Evolutionary conservation across 2,329 filamentous ascomycete species (phyloP).

Genomic region (Verticillium klebahnii): DNA sequence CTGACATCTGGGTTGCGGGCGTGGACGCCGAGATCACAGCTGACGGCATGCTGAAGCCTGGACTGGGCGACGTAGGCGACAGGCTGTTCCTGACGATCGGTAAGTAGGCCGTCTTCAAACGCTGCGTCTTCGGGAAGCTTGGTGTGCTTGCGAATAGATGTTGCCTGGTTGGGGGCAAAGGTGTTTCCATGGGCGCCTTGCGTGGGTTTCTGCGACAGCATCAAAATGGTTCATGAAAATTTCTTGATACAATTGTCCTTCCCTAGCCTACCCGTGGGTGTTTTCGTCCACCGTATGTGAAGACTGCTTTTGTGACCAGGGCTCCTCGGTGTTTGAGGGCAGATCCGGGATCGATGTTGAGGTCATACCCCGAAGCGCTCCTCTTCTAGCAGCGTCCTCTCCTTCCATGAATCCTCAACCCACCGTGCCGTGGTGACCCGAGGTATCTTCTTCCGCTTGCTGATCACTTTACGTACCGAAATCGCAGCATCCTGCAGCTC

Average conservation of each 20-base stretch:
- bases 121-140: background rate
- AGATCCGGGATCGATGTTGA: background rate
- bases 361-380: conserved; percentile 35
- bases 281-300: background rate
- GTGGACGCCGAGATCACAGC: conserved; percentile 70
- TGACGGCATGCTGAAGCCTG: conserved; percentile 87
- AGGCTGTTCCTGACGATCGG: conserved; percentile 84
- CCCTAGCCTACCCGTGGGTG: too few relatives aligned
- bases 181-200: background rate
- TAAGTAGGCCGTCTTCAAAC: conserved; percentile 46
- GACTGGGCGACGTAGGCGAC: conserved; percentile 87
- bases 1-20: conserved; percentile 78
- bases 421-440: conserved; percentile 66
- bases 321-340: background rate
- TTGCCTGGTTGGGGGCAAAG: background rate
- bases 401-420: conserved; percentile 77
- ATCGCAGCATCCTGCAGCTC: conserved; percentile 30
- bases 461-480: conserved; percentile 41
- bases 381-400: conserved; percentile 76
- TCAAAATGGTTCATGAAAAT: background rate
- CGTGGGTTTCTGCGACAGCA: background rate
- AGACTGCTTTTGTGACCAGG: background rate
- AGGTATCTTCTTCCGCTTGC: conserved; percentile 49
- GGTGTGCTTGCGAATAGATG: background rate
- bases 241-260: background rate